phyloP scores from a whole-genome alignment of 1,284 basidiomycete genomes.

The Apiotrichum domesticum region DNA sequence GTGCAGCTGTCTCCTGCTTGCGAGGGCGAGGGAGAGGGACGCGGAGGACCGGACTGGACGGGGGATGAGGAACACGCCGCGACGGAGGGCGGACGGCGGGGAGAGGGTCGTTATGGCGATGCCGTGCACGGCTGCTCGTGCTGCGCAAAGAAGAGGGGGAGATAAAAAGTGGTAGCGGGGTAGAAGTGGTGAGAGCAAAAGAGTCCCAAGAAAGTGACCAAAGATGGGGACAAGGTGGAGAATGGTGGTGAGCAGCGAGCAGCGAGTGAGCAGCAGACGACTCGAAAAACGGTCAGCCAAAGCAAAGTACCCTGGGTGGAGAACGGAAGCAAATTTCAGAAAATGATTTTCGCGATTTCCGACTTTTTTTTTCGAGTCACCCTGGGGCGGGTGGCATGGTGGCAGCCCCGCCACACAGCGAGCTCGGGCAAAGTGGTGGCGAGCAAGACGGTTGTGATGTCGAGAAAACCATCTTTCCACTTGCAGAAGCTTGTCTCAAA shows the following conservation, averaged over 20 bases:
- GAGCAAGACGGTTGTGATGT: too few relatives aligned
- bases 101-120: slow-evolving; percentile 3
- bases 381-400: too few relatives aligned
- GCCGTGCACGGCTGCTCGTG: slow-evolving; percentile 1
- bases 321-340: neutral
- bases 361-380: too few relatives aligned
- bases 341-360: too few relatives aligned
- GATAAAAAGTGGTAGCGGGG: too few relatives aligned
- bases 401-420: too few relatives aligned
- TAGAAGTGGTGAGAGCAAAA: too few relatives aligned
- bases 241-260: neutral
- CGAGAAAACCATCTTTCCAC: too few relatives aligned
- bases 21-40: neutral
- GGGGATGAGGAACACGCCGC: neutral
- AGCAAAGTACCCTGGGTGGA: neutral
- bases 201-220: too few relatives aligned
- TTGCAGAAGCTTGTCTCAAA: too few relatives aligned
- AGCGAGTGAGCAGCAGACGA: too few relatives aligned
- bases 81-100: neutral
- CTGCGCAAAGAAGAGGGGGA: neutral
- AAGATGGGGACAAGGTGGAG: neutral
- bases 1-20: neutral
- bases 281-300: neutral
- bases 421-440: too few relatives aligned
- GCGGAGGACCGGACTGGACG: neutral